phyloP scores from a whole-genome alignment of 345 rosid species.

The Populus euphratica region DNA sequence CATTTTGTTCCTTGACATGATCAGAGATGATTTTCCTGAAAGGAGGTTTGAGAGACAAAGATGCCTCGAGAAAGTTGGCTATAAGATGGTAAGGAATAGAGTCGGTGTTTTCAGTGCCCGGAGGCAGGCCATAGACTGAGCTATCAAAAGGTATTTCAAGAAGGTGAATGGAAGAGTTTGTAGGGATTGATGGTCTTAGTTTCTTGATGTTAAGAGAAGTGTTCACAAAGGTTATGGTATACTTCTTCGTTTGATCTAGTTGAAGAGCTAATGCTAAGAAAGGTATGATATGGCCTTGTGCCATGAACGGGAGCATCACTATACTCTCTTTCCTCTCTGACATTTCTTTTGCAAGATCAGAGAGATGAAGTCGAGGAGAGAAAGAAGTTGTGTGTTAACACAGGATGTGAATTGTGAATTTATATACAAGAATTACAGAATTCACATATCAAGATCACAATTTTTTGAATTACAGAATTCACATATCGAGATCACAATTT shows the following conservation, averaged over 20 bases:
- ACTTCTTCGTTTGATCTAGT: neutral
- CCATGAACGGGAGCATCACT: constrained; percentile 27
- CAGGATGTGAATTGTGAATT: neutral
- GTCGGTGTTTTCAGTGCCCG: constrained; percentile 58
- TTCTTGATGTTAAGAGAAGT: constrained; percentile 8
- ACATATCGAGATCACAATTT: too few relatives aligned
- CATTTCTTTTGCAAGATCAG: constrained; percentile 1
- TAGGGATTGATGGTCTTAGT: constrained; percentile 37
- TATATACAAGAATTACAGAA: too few relatives aligned
- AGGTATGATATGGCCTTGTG: constrained; percentile 28
- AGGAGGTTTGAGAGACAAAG: constrained; percentile 43
- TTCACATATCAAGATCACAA: too few relatives aligned
- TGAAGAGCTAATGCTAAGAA: constrained; percentile 19
- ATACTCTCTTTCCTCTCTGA: constrained; percentile 1
- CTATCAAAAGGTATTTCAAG: constrained; percentile 57
- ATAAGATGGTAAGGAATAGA: constrained; percentile 60
- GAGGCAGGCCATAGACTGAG: constrained; percentile 70
- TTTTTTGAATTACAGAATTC: too few relatives aligned
- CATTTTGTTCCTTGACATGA: constrained; percentile 10
- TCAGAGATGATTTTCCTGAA: constrained; percentile 35
- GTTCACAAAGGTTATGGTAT: constrained; percentile 8
- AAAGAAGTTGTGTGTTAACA: neutral
- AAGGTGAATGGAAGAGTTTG: constrained; percentile 46
- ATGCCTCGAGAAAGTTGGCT: constrained; percentile 49
- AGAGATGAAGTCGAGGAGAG: neutral